phyloP scores from a whole-genome alignment of 2,329 filamentous ascomycete genomes.

The Didymosphaeria variabile region DNA sequence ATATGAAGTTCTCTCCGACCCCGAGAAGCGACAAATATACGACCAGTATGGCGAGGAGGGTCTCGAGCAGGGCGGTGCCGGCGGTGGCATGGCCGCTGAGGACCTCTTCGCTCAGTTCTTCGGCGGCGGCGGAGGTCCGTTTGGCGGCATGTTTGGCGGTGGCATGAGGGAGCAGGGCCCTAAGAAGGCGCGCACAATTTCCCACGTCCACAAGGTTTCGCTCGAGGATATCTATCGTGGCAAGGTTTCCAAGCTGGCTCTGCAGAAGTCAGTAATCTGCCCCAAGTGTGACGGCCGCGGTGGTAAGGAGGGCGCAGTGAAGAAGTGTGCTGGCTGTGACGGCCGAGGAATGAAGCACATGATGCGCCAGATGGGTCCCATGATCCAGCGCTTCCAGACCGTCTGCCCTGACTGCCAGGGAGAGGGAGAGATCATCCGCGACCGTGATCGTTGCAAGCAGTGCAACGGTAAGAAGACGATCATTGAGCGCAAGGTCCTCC shows the following conservation, averaged over 20 bases:
- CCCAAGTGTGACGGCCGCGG: constrained; percentile 91
- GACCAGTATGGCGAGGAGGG: constrained; percentile 98
- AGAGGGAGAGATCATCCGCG: constrained; percentile 94
- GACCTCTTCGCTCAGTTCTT: constrained; percentile 98
- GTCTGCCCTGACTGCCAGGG: constrained; percentile 98
- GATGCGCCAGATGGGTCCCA: constrained; percentile 99
- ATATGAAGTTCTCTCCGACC: constrained; percentile 92
- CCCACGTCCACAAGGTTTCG: constrained; percentile 98
- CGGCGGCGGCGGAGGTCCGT: constrained; percentile 74
- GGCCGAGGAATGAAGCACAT: constrained; percentile 99
- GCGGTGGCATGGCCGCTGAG: constrained; percentile 90
- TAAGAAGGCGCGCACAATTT: constrained; percentile 92
- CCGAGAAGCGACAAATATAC: constrained; percentile 90
- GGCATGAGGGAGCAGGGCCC: constrained; percentile 83
- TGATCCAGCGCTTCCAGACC: constrained; percentile 99
- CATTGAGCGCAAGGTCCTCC: constrained; percentile 96
- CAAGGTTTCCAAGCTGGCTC: constrained; percentile 95
- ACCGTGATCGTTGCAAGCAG: constrained; percentile 97
- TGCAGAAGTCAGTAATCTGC: constrained; percentile 98
- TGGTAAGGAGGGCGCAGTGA: constrained; percentile 97
- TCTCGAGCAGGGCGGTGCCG: constrained; percentile 83
- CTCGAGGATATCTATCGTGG: constrained; percentile 98
- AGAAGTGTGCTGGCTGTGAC: constrained; percentile 89
- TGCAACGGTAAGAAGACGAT: constrained; percentile 98
- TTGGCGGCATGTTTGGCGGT: constrained; percentile 68